Percentiles rank a stretch among this genome's conserved stretches.
Conservation (phyloP, 306 rosid species). For the Glycyrrhiza uralensis region DNA sequence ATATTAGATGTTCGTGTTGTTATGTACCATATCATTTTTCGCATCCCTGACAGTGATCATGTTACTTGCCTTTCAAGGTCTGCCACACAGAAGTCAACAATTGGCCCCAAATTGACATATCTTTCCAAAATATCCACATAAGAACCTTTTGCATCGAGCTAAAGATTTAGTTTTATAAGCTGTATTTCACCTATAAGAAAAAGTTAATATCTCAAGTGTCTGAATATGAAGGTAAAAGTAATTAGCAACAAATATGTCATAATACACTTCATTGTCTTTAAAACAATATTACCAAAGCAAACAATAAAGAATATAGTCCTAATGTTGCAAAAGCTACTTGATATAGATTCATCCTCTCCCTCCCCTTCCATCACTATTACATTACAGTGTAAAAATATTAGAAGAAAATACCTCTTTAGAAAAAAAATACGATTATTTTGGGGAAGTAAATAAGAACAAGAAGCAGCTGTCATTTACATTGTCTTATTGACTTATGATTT, state of each 20-base stretch:
- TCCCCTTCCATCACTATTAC: background rate
- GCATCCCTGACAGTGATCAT: too few relatives aligned
- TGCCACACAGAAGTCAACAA: constrained; percentile 94
- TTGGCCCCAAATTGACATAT: constrained; percentile 96
- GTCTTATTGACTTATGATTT: background rate
- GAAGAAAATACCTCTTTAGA: background rate
- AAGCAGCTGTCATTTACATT: too few relatives aligned
- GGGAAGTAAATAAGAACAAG: background rate
- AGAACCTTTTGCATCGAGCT: constrained; percentile 90
- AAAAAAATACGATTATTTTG: background rate
- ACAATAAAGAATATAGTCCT: background rate
- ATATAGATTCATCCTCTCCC: background rate
- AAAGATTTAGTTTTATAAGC: constrained; percentile 84
- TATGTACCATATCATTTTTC: too few relatives aligned
- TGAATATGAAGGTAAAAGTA: constrained; percentile 17
- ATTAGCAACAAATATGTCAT: background rate
- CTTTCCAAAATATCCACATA: constrained; percentile 89
- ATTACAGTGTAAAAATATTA: background rate
- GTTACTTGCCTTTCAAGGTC: constrained; percentile 99
- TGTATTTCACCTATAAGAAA: constrained; percentile 45
- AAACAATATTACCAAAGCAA: constrained; percentile 1
- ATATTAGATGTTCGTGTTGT: too few relatives aligned
- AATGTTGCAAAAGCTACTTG: background rate
- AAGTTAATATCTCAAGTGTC: constrained; percentile 28
- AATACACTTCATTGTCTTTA: background rate